These are phyloP conservation scores for Pleurotus cornucopiae DNA, from an alignment of 768 basidiomycete genomes.

Conservation along the genomic window DNA sequence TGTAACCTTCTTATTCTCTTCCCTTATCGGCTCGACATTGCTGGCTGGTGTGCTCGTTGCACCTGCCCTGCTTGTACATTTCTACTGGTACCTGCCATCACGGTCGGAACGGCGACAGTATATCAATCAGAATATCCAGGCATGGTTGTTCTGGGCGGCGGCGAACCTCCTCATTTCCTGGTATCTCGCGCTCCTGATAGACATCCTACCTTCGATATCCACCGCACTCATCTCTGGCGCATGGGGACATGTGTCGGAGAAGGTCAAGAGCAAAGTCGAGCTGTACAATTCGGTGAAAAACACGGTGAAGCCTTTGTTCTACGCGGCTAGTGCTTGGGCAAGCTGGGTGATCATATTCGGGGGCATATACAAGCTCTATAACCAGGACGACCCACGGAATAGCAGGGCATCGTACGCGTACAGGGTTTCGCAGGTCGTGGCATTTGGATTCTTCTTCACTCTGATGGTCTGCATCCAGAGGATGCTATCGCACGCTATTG, in stretches of 20 bases:
- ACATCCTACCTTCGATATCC: constrained; percentile 56
- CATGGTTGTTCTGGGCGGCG: constrained; percentile 82
- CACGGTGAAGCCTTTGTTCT: constrained; percentile 67
- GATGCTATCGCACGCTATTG: constrained; percentile 67
- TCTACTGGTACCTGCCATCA: constrained; percentile 66
- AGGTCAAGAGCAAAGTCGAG: constrained; percentile 61
- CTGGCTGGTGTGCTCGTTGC: constrained; percentile 58
- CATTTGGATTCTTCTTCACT: constrained; percentile 74
- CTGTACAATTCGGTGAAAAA: constrained; percentile 68
- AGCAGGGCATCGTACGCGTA: constrained; percentile 62
- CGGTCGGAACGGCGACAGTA: constrained; percentile 52
- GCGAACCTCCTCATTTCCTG: constrained; percentile 76
- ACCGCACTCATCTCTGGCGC: constrained; percentile 48
- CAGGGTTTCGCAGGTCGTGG: constrained; percentile 55
- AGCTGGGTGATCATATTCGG: constrained; percentile 76
- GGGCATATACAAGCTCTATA: constrained; percentile 57
- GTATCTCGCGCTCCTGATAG: constrained; percentile 70
- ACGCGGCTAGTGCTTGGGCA: constrained; percentile 65
- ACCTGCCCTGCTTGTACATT: constrained; percentile 60
- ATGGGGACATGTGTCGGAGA: constrained; percentile 78
- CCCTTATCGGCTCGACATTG: constrained; percentile 67
- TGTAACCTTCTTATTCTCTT: constrained; percentile 60
- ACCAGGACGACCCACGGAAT: constrained; percentile 25
- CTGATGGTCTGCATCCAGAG: constrained; percentile 59
- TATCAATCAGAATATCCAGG: constrained; percentile 62